Evolutionary conservation across 2,329 filamentous ascomycete species (phyloP).

Genomic region (Exophiala viscosa): DNA sequence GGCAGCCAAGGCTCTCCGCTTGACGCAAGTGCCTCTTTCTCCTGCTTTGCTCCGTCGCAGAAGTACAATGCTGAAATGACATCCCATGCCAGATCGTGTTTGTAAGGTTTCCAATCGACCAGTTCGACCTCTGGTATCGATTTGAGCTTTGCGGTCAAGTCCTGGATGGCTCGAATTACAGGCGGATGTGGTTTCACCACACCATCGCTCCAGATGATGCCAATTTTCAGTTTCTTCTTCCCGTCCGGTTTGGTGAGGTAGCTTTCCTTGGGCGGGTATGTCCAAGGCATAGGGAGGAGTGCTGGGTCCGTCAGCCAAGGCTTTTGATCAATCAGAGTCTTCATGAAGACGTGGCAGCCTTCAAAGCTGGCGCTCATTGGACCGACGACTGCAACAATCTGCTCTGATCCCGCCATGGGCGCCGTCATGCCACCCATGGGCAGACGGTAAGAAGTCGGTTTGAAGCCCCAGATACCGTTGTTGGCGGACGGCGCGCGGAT

Average conservation of each 20-base stretch:
- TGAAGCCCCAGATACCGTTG: conserved; percentile 39
- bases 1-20: conserved; percentile 58
- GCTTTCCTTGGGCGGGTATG: conserved; percentile 29
- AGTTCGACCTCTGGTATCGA: conserved; percentile 49
- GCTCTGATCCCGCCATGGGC: conserved; percentile 13
- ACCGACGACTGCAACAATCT: conserved; percentile 49
- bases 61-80: conserved; percentile 52
- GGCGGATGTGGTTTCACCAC: conserved; percentile 65
- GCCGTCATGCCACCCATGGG: conserved; percentile 24
- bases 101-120: conserved; percentile 51
- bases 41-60: conserved; percentile 57
- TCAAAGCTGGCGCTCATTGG: conserved; percentile 53
- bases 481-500: conserved; percentile 40
- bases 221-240: conserved; percentile 47
- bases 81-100: conserved; percentile 50
- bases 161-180: conserved; percentile 48
- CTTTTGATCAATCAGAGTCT: conserved; percentile 39
- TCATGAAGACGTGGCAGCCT: conserved; percentile 45
- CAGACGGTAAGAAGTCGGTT: conserved; percentile 42
- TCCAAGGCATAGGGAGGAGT: conserved; percentile 54
- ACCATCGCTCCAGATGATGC: conserved; percentile 62
- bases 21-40: conserved; percentile 47
- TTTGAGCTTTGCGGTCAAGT: conserved; percentile 44
- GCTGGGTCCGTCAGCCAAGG: conserved; percentile 55
- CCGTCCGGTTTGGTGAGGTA: conserved; percentile 3